These are phyloP conservation scores for Podaxis rugospora DNA, from an alignment of 768 basidiomycete species.

Conservation along the genomic window DNA sequence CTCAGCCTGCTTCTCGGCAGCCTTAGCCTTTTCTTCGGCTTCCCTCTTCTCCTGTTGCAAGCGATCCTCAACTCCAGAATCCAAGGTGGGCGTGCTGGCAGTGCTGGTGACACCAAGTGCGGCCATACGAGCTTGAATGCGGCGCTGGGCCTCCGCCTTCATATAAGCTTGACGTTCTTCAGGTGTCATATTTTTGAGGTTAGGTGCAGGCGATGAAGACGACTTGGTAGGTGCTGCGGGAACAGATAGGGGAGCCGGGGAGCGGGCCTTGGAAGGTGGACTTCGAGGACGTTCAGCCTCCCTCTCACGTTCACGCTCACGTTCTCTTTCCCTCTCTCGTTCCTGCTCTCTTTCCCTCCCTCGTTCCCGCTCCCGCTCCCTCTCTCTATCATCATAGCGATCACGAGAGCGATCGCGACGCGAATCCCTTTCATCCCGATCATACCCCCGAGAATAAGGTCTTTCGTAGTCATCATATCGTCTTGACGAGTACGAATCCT, in stretches of 20 bases:
- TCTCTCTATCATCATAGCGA: slow-evolving; percentile 29
- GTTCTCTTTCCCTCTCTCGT: slow-evolving; percentile 24
- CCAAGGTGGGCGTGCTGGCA: slow-evolving; percentile 45
- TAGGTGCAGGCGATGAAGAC: slow-evolving; percentile 53
- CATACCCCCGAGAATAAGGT: slow-evolving; percentile 45
- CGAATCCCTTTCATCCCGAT: slow-evolving; percentile 23
- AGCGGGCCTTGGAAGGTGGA: slow-evolving; percentile 46
- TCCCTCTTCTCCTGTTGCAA: slow-evolving; percentile 85
- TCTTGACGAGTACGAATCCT: slow-evolving; percentile 37
- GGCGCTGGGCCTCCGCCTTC: slow-evolving; percentile 73
- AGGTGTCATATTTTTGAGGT: slow-evolving; percentile 74
- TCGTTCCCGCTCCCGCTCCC: slow-evolving; percentile 16
- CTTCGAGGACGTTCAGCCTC: slow-evolving; percentile 43
- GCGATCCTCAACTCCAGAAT: slow-evolving; percentile 80
- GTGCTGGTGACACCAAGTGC: slow-evolving; percentile 69
- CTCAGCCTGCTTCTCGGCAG: slow-evolving; percentile 78
- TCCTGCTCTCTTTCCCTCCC: slow-evolving; percentile 17
- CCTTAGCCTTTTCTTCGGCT: slow-evolving; percentile 78
- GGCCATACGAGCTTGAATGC: slow-evolving; percentile 80
- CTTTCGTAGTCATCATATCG: slow-evolving; percentile 46
- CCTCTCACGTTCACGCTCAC: slow-evolving; percentile 18
- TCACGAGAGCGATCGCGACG: slow-evolving; percentile 36
- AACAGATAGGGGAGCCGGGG: slow-evolving; percentile 49
- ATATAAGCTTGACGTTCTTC: slow-evolving; percentile 80
- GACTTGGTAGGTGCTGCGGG: slow-evolving; percentile 38